Base-by-base conservation (phyloP, 192 early-diverging fungal genomes). In the Mortierella claussenii region DNA sequence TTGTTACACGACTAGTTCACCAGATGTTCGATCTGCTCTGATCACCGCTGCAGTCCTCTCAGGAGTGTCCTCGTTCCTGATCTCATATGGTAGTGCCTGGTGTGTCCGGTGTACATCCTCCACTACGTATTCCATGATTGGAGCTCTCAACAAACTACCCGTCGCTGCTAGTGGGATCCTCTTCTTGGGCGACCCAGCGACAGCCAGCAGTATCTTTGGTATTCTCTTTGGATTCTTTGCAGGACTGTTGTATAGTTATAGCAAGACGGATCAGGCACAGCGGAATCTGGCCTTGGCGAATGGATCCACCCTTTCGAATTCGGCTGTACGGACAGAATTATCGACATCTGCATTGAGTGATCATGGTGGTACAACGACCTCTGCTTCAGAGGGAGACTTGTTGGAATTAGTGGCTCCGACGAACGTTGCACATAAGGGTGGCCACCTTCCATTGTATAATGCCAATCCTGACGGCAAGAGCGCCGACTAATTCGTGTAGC, bases 91-190 rank as follows among this genome's bases (percentile, higher is more conserved):
- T 4, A 88, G 89, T 71, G 89, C 91, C 60, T 95, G 92, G 92
- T 93, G 93, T 66, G 86, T 94, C 28, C 85, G 93, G 37, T 86
- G 90, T 12, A 85, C 91, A 18, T 89, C 85, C 3, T 91, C 90
- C 12, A 95, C 93, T 20, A 95, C 93, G 0, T 95, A 93, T 78
- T 90, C 89, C 20, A 99, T 99, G 97, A 95, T 96, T 34, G 97
- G 97, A 12, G 96, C 97, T 9, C 90, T 99, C 47, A 99, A 99
- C 82, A 99, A 99, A 68, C 82, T 99, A 26, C 97, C 97, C 18
- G 95, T 99, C 60, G 94, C 96, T 4, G 82, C 97, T 30, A 92
- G 92, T 61, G 96, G 97, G 32, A 98, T 99, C 83, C 33, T 99
- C 12, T 97, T 97, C 84, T 95, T 99, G 82, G 90, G 90, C 42